phyloP scores from a whole-genome alignment of 2,329 filamentous ascomycete species.

The Stagonosporopsis chrysanthemi region DNA sequence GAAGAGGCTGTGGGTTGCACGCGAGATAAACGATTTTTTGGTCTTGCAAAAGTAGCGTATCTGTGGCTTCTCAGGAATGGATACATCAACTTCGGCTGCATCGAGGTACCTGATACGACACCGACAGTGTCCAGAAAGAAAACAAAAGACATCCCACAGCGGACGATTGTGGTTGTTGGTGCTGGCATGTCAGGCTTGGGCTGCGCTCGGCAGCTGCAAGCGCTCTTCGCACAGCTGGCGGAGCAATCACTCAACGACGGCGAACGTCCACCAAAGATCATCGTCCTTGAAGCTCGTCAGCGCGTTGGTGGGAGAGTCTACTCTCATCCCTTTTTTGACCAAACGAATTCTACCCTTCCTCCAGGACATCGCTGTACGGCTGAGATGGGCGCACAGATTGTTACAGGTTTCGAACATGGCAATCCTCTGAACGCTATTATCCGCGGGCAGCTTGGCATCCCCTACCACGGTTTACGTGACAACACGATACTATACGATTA shows the following conservation, averaged over 20 bases:
- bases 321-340: slow-evolving; percentile 73
- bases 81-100: slow-evolving; percentile 96
- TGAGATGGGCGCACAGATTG: slow-evolving; percentile 98
- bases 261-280: slow-evolving; percentile 74
- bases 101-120: slow-evolving; percentile 68
- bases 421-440: slow-evolving; percentile 93
- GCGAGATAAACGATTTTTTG: slow-evolving; percentile 86
- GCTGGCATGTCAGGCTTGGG: slow-evolving; percentile 94
- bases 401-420: slow-evolving; percentile 94
- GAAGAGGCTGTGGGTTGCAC: slow-evolving; percentile 92
- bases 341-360: slow-evolving; percentile 62
- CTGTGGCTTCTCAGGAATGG: slow-evolving; percentile 91
- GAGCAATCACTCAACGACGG: slow-evolving; percentile 69
- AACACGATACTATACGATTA: slow-evolving; percentile 89
- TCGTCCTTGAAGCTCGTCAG: slow-evolving; percentile 85
- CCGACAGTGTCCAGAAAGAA: slow-evolving; percentile 45
- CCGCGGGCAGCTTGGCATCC: slow-evolving; percentile 85
- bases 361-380: slow-evolving; percentile 74
- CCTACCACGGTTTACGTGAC: slow-evolving; percentile 81
- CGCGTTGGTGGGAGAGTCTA: slow-evolving; percentile 93
- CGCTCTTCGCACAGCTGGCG: slow-evolving; percentile 81
- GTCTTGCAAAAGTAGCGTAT: slow-evolving; percentile 85
- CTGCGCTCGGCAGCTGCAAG: slow-evolving; percentile 88
- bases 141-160: slow-evolving; percentile 61
- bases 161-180: slow-evolving; percentile 84